Percentiles rank a stretch among this genome's conserved stretches.
phyloP scores from a whole-genome alignment of 805 yeast genomes.

The Millerozyma miso region DNA sequence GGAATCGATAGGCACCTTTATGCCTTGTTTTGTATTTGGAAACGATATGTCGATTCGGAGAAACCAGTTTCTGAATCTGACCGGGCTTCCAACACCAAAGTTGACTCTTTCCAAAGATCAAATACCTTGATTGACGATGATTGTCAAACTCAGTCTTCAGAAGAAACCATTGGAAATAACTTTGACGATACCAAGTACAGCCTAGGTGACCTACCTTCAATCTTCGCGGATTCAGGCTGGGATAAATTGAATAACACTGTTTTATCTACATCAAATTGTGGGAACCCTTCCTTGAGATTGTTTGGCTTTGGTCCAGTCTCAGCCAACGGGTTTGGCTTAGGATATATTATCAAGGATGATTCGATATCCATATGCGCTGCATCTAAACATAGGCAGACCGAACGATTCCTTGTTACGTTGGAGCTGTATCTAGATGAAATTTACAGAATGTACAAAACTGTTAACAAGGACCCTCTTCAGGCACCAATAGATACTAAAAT shows the following conservation, averaged over 20 bases:
- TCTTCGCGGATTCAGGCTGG: constrained; percentile 88
- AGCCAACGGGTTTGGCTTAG: constrained; percentile 56
- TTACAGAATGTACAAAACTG: constrained; percentile 20
- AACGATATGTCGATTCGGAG: constrained; percentile 43
- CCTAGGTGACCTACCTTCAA: constrained; percentile 51
- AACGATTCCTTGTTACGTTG: constrained; percentile 50
- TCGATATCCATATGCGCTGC: constrained; percentile 50
- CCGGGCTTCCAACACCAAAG: constrained; percentile 1
- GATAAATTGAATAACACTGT: constrained; percentile 75
- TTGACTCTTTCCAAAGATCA: constrained; percentile 10
- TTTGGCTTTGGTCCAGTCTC: constrained; percentile 61
- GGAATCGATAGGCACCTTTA: constrained; percentile 93
- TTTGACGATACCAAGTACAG: constrained; percentile 11
- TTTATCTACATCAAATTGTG: constrained; percentile 62
- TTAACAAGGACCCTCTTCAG: background rate
- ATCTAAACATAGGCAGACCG: constrained; percentile 59
- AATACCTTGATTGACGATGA: constrained; percentile 17
- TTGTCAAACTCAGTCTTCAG: constrained; percentile 18
- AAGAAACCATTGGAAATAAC: constrained; percentile 25
- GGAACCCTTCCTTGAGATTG: constrained; percentile 53
- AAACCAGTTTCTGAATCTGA: constrained; percentile 22
- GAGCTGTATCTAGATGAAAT: constrained; percentile 48
- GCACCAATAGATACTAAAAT: constrained; percentile 1
- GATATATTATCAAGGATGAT: constrained; percentile 51
- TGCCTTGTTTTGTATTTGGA: constrained; percentile 87